Evolutionary conservation across 2,329 filamentous ascomycete genomes (phyloP), one percentile per base, ranked within the genome.

Genomic region (Dactylellina cionopaga): DNA sequence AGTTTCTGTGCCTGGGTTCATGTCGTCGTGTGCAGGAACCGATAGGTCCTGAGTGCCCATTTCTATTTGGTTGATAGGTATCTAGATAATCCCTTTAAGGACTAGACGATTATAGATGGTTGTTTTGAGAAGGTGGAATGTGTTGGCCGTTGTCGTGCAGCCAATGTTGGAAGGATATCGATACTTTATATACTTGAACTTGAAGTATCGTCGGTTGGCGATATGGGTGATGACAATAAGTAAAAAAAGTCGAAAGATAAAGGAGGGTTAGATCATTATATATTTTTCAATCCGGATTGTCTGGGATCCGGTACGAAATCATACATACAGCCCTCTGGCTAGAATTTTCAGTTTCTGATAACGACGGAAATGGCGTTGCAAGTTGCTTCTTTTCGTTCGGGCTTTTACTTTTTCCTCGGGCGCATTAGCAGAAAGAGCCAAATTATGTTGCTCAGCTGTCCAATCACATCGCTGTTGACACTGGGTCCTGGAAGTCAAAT

Each of bases 311-410:
- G n/a, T n/a, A n/a, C n/a, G n/a, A n/a, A n/a, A n/a, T 41, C 35
- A 15, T n/a, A 19, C 52, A 4, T 39, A 31, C 43, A 31, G 11
- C 22, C 33, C 24, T 5, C 27, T 64, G 27, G 25, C 5, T 24
- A 41, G 58, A 22, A 29, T 35, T 44, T 44, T 44, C 35, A 59
- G 44, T 29, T 47, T 59, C 58, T 59, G 68, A 72, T 72, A 60
- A 58, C 46, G 52, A 72, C 68, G 59, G 59, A 72, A 72, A 72
- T 60, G 68, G 68, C 68, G 68, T 52, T 29, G 39, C 58, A 58
- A 25, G 19, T 49, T 64, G 58, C 59, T 65, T 59, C 39, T 65
- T 72, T 33, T 37, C 27, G 47, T 55, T 37, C 33, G 43, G n/a
- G 39, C 58, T 55, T 62, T 54, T 44, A 47, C 41, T 37, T 43